phyloP scores from a whole-genome alignment of 257 asterid genomes.

The Voacanga thouarsii region DNA sequence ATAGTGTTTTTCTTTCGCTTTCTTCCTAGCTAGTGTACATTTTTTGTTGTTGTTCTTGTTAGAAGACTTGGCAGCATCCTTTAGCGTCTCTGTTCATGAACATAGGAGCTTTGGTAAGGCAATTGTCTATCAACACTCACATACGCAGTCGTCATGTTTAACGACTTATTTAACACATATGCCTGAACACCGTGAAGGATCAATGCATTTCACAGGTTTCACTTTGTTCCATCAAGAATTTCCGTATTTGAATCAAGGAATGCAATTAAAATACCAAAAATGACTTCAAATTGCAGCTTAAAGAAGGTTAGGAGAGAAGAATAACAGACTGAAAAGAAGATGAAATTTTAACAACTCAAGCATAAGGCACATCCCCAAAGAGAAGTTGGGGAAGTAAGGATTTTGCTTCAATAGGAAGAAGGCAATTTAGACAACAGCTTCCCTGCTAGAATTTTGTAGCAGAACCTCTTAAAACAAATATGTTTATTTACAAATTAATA shows the following conservation, averaged over 20 bases:
- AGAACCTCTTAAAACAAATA: background rate
- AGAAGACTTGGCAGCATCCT: background rate
- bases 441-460: background rate
- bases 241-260: too few species aligned
- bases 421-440: background rate
- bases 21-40: slow-evolving; percentile 10
- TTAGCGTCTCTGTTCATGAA: background rate
- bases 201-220: background rate
- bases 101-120: background rate
- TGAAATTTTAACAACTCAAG: background rate
- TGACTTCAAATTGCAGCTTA: background rate
- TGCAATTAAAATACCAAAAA: too few species aligned
- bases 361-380: background rate
- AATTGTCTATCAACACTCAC: too few species aligned
- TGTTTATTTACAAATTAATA: slow-evolving; percentile 9
- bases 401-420: background rate
- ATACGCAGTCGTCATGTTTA: too few species aligned
- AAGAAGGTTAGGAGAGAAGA: background rate
- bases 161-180: too few species aligned
- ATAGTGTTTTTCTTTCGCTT: background rate
- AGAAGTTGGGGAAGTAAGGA: background rate
- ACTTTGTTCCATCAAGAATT: background rate
- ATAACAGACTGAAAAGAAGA: too few species aligned
- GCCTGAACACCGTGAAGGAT: background rate
- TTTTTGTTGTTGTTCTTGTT: background rate